Conservation (phyloP, 2,329 filamentous ascomycete genomes). For the Botrytis sinoallii region DNA sequence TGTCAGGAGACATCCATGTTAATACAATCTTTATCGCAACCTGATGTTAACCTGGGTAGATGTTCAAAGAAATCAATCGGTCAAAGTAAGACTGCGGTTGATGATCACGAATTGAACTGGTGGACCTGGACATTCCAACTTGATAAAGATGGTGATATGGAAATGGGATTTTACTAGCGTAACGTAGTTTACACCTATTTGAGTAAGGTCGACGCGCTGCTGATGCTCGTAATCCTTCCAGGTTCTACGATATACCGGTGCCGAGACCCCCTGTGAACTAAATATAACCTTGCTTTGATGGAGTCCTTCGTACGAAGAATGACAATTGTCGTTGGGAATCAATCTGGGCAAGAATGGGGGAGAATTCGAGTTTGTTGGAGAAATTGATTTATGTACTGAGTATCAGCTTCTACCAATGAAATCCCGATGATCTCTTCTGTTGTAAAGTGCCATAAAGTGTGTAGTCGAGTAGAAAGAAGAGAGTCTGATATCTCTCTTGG, state of each 20-base stretch:
- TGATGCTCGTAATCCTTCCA: not conserved
- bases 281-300: not conserved
- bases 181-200: not conserved
- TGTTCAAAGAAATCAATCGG: not conserved
- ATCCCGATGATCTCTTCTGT: not conserved
- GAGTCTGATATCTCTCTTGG: not conserved
- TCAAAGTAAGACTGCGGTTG: not conserved
- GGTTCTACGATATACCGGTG: not conserved
- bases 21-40: not conserved
- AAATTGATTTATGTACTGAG: not conserved
- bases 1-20: not conserved
- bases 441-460: not conserved
- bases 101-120: not conserved
- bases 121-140: too few species aligned
- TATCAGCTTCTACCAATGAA: too few species aligned
- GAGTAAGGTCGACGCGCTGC: conserved; percentile 3
- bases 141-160: not conserved
- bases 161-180: not conserved
- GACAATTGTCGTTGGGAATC: not conserved
- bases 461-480: not conserved
- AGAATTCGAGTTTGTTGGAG: not conserved
- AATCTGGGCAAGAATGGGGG: too few species aligned
- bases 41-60: not conserved
- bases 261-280: not conserved
- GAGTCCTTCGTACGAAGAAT: too few species aligned